Conservation (phyloP, 2,329 filamentous ascomycete species). For the Thielaviopsis ethacetica region DNA sequence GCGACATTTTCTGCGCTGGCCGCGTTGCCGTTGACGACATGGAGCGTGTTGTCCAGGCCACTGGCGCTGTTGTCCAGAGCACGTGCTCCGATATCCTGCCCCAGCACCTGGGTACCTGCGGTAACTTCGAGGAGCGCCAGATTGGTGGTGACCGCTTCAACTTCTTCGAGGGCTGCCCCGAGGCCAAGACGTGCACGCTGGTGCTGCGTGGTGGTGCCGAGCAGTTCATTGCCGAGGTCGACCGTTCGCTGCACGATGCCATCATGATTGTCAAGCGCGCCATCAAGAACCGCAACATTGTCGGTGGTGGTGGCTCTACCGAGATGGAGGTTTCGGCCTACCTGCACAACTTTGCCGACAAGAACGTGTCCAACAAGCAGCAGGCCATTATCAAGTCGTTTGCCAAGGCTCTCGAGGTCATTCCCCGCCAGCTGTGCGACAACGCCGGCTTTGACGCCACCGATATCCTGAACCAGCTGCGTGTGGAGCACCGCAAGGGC, state of each 20-base stretch:
- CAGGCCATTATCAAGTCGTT: constrained; percentile 97
- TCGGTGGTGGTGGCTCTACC: constrained; percentile 81
- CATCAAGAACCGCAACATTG: constrained; percentile 85
- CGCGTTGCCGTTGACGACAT: constrained; percentile 84
- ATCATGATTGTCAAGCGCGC: constrained; percentile 99
- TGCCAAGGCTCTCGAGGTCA: constrained; percentile 90
- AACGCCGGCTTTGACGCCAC: constrained; percentile 98
- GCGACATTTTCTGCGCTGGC: constrained; percentile 95
- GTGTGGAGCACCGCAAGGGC: constrained; percentile 90
- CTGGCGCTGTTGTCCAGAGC: constrained; percentile 80
- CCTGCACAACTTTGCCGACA: constrained; percentile 82
- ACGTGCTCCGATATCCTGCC: constrained; percentile 90
- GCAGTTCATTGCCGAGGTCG: constrained; percentile 97
- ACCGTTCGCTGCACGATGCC: constrained; percentile 92
- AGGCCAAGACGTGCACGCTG: constrained; percentile 91
- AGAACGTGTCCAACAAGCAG: constrained; percentile 85
- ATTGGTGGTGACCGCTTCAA: constrained; percentile 97
- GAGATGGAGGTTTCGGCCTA: constrained; percentile 97
- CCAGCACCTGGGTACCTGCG: constrained; percentile 82
- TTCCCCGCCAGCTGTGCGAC: constrained; percentile 92
- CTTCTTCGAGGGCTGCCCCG: constrained; percentile 91
- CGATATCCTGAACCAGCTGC: constrained; percentile 89
- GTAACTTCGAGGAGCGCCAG: constrained; percentile 83
- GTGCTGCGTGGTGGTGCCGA: constrained; percentile 91
- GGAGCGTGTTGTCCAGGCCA: constrained; percentile 90